A percentile compares a stretch with the other conserved stretches of the same genome.
phyloP scores from a whole-genome alignment of 2,329 filamentous ascomycete species.

The Cytospora schulzeri region DNA sequence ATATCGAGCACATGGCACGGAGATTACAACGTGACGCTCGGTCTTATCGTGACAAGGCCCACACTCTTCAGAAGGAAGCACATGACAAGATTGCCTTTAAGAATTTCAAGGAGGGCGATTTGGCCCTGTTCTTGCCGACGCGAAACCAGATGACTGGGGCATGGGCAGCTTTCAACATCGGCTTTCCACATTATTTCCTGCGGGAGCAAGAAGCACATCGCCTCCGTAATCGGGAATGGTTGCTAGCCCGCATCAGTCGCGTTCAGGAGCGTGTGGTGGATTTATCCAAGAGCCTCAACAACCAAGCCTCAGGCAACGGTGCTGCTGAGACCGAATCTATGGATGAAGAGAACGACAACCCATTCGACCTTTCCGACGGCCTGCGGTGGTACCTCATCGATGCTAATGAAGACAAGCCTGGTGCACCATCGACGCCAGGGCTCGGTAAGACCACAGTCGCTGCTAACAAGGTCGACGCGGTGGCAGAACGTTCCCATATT shows the following conservation, averaged over 20 bases:
- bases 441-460: conserved; percentile 91
- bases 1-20: conserved; percentile 88
- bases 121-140: conserved; percentile 91
- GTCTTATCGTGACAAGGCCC: conserved; percentile 83
- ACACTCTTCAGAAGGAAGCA: conserved; percentile 77
- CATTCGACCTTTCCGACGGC: conserved; percentile 93
- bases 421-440: conserved; percentile 88
- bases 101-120: conserved; percentile 93
- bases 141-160: conserved; percentile 91
- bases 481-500: conserved; percentile 65
- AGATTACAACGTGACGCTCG: conserved; percentile 92
- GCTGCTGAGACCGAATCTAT: conserved; percentile 51
- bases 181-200: conserved; percentile 94
- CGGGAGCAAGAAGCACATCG: conserved; percentile 90
- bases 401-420: conserved; percentile 87
- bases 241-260: conserved; percentile 90
- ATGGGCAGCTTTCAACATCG: conserved; percentile 98
- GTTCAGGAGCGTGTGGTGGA: conserved; percentile 94
- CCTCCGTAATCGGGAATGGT: conserved; percentile 84
- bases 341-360: conserved; percentile 86
- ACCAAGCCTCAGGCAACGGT: conserved; percentile 39
- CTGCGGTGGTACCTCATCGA: conserved; percentile 96
- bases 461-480: conserved; percentile 82
- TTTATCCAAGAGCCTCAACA: conserved; percentile 73
- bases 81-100: conserved; percentile 96